A percentile compares a stretch with the other conserved stretches of the same genome.
Conservation (phyloP, 352 stramenopile genomes). For the Phytophthora boehmeriae region DNA sequence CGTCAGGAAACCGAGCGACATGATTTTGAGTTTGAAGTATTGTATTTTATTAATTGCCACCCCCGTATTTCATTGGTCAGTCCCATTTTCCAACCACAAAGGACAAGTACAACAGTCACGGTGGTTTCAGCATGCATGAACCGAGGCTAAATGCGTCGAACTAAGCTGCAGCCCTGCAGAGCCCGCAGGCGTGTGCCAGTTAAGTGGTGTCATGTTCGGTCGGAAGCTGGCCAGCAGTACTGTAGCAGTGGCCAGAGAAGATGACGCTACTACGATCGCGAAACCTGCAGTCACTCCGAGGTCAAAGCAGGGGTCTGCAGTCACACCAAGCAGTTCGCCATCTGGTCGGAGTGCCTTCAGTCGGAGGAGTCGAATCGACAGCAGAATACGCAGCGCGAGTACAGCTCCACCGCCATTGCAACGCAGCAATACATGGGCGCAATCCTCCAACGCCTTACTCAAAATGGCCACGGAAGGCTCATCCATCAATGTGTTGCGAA, state of each 20-base stretch:
- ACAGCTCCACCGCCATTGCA: constrained; percentile 4
- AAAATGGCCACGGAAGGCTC: constrained; percentile 19
- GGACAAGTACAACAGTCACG: too few relatives aligned
- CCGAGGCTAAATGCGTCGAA: not conserved
- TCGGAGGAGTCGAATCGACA: constrained; percentile 8
- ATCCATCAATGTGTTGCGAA: constrained; percentile 68
- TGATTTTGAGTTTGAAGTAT: constrained; percentile 29
- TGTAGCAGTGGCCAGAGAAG: constrained; percentile 10
- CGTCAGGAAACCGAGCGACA: constrained; percentile 93
- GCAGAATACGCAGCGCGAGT: constrained; percentile 3
- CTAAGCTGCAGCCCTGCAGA: too few relatives aligned
- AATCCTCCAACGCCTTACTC: constrained; percentile 16
- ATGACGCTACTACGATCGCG: constrained; percentile 6
- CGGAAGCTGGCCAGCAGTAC: constrained; percentile 15
- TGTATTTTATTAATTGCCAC: too few relatives aligned
- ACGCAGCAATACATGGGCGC: constrained; percentile 22
- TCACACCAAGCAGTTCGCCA: not conserved
- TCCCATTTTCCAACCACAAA: too few relatives aligned
- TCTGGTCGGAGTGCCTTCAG: constrained; percentile 1
- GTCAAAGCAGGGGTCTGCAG: not conserved
- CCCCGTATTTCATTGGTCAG: too few relatives aligned
- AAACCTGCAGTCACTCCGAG: constrained; percentile 15
- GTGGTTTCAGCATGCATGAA: too few relatives aligned
- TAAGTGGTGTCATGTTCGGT: constrained; percentile 19
- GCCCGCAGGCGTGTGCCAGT: too few relatives aligned